Percentiles rank a stretch among this genome's conserved stretches.
phyloP scores from a whole-genome alignment of 1,139 yeast genomes.

The Geotrichum fermentans region DNA sequence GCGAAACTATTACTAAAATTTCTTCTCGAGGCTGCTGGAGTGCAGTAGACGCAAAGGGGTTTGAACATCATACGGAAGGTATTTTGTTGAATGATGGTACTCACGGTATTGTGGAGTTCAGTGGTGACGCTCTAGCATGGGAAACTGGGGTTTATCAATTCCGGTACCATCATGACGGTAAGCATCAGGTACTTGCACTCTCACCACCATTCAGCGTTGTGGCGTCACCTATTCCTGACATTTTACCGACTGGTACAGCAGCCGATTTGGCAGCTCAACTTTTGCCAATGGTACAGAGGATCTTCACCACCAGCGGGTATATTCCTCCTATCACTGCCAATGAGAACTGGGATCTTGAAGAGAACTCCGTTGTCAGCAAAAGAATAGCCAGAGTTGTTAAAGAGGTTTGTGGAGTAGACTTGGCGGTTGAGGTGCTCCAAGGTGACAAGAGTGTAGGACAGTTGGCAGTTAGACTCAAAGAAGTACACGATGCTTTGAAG shows the following conservation, averaged over 20 bases:
- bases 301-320: conserved; percentile 25
- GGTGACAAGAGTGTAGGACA: conserved; percentile 32
- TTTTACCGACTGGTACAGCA: conserved; percentile 4
- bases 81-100: conserved; percentile 30
- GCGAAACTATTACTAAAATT: conserved; percentile 55
- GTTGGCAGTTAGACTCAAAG: conserved; percentile 32
- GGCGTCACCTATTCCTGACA: conserved; percentile 31
- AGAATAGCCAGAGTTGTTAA: conserved; percentile 34
- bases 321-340: conserved; percentile 27
- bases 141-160: conserved; percentile 73
- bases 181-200: conserved; percentile 65
- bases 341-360: conserved; percentile 31
- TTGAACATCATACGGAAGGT: conserved; percentile 23
- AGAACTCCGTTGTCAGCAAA: conserved; percentile 28
- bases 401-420: conserved; percentile 34
- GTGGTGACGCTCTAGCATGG: conserved; percentile 52
- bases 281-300: conserved; percentile 28
- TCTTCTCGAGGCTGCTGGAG: conserved; percentile 72
- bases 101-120: conserved; percentile 52
- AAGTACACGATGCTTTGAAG: conserved; percentile 31
- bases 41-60: conserved; percentile 43
- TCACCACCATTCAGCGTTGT: conserved; percentile 69
- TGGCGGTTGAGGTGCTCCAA: conserved; percentile 35
- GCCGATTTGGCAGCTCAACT: conserved; percentile 32
- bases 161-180: conserved; percentile 64